A percentile compares a stretch with the other conserved stretches of the same genome.
Evolutionary conservation across 805 yeast genomes (phyloP).

Genomic region (Kodamaea nitidulidarum): DNA sequence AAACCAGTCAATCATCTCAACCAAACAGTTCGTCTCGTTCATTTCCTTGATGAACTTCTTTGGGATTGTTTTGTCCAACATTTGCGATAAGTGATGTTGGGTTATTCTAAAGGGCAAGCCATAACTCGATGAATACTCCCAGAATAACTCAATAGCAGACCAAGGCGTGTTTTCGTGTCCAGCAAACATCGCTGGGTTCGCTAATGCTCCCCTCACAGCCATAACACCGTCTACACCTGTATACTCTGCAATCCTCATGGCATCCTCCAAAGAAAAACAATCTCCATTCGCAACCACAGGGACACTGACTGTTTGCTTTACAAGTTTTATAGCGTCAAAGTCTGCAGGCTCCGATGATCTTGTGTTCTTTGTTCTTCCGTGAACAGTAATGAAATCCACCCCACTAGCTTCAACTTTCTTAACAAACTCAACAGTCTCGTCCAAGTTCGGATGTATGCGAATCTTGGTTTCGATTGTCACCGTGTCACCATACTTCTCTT

Average conservation of each 20-base stretch:
- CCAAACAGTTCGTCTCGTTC: slow-evolving; percentile 55
- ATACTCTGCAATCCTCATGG: slow-evolving; percentile 51
- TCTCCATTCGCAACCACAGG: slow-evolving; percentile 99
- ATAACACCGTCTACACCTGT: slow-evolving; percentile 90
- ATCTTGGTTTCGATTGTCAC: slow-evolving; percentile 90
- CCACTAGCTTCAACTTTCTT: slow-evolving; percentile 77
- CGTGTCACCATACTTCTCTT: slow-evolving; percentile 62
- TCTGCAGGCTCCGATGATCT: slow-evolving; percentile 82
- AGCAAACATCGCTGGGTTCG: slow-evolving; percentile 84
- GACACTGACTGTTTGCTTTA: slow-evolving; percentile 52
- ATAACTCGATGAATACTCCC: slow-evolving; percentile 72
- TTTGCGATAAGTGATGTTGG: slow-evolving; percentile 86
- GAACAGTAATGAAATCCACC: slow-evolving; percentile 90
- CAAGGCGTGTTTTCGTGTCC: slow-evolving; percentile 78
- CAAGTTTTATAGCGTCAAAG: slow-evolving; percentile 69
- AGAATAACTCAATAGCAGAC: slow-evolving; percentile 81
- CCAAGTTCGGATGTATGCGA: slow-evolving; percentile 73
- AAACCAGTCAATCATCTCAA: slow-evolving; percentile 78
- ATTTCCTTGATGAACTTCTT: slow-evolving; percentile 42
- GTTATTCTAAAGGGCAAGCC: slow-evolving; percentile 81
- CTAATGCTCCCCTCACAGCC: slow-evolving; percentile 87
- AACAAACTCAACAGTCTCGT: slow-evolving; percentile 72
- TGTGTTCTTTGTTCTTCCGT: slow-evolving; percentile 84
- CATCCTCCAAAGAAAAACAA: slow-evolving; percentile 67
- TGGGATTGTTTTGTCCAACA: slow-evolving; percentile 58